These are phyloP conservation scores for Pythium oligandrum DNA, from an alignment of 352 stramenopile genomes.

Conservation along the genomic window DNA sequence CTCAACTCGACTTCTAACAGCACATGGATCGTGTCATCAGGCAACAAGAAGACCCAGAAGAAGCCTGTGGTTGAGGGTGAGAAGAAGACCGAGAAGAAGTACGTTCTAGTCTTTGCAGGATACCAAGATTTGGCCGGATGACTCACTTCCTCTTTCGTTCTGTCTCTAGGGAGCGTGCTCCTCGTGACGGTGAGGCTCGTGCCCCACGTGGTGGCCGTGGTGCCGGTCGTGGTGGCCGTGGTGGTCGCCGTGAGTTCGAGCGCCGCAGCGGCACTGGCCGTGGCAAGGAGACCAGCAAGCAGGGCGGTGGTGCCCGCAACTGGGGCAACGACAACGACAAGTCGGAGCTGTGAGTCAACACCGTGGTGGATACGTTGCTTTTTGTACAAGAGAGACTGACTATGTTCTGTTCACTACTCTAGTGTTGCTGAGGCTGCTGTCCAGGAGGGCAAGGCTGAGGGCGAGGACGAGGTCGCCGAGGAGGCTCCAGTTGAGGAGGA, in stretches of 20 bases:
- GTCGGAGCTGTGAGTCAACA: slow-evolving; percentile 52
- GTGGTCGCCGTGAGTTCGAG: slow-evolving; percentile 87
- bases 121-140: no score
- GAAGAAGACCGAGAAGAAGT: slow-evolving; percentile 22
- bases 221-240: slow-evolving; percentile 46
- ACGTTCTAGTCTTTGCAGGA: slow-evolving; percentile 3
- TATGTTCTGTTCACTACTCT: slow-evolving; percentile 1
- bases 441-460: slow-evolving; percentile 25
- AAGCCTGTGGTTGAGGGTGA: slow-evolving; percentile 35
- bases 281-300: slow-evolving; percentile 95
- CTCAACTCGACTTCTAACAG: no score
- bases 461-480: slow-evolving; percentile 20
- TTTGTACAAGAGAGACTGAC: slow-evolving; percentile 5
- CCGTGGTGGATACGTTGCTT: slow-evolving; percentile 24
- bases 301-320: slow-evolving; percentile 92
- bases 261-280: slow-evolving; percentile 93
- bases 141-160: background rate
- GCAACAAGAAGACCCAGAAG: slow-evolving; percentile 79
- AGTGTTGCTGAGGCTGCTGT: slow-evolving; percentile 31
- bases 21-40: no score
- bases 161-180: slow-evolving; percentile 23
- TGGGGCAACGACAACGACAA: slow-evolving; percentile 95
- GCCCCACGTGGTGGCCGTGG: slow-evolving; percentile 45
- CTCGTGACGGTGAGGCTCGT: slow-evolving; percentile 39
- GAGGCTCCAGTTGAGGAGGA: slow-evolving; percentile 51